Evolutionary conservation across 192 early-diverging fungal genomes (phyloP).

Genomic region (Coemansia aciculifera): DNA sequence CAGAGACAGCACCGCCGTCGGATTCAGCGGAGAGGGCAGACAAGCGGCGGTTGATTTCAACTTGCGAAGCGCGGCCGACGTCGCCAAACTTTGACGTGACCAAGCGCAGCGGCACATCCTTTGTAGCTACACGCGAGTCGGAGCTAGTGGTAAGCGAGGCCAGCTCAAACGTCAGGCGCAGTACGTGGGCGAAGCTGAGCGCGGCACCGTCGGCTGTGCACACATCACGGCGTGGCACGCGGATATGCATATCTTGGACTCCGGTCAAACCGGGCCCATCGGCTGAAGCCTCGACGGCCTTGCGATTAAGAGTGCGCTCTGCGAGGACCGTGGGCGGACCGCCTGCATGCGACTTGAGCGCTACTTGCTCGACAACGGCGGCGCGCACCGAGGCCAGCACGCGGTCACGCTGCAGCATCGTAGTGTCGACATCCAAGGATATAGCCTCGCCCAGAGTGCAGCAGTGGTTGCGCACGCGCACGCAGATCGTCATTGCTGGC

Average conservation of each 20-base stretch:
- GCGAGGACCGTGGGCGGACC: slow-evolving; percentile 39
- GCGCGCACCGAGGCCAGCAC: slow-evolving; percentile 54
- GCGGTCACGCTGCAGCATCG: slow-evolving; percentile 53
- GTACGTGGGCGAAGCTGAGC: slow-evolving; percentile 41
- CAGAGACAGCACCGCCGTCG: slow-evolving; percentile 42
- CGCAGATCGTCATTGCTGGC: slow-evolving; percentile 54
- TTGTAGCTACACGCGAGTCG: slow-evolving; percentile 47
- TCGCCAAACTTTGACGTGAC: slow-evolving; percentile 56
- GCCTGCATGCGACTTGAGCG: slow-evolving; percentile 40
- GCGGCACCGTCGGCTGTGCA: slow-evolving; percentile 50
- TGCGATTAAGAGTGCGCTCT: slow-evolving; percentile 55
- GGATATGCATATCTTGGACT: slow-evolving; percentile 49
- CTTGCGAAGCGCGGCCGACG: slow-evolving; percentile 50
- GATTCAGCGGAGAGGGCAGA: slow-evolving; percentile 48
- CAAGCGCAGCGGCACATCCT: slow-evolving; percentile 49
- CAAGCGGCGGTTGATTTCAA: slow-evolving; percentile 48
- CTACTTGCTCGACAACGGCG: slow-evolving; percentile 48
- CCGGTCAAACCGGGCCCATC: slow-evolving; percentile 25
- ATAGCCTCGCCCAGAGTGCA: slow-evolving; percentile 54
- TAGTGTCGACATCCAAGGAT: slow-evolving; percentile 45
- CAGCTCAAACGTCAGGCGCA: slow-evolving; percentile 52
- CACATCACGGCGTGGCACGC: slow-evolving; percentile 49
- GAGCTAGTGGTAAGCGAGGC: slow-evolving; percentile 33
- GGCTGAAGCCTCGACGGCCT: slow-evolving; percentile 26
- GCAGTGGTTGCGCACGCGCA: slow-evolving; percentile 55